Evolutionary conservation across 495 filamentous ascomycete genomes (phyloP).

Genomic region (Penicillium argentinense): DNA sequence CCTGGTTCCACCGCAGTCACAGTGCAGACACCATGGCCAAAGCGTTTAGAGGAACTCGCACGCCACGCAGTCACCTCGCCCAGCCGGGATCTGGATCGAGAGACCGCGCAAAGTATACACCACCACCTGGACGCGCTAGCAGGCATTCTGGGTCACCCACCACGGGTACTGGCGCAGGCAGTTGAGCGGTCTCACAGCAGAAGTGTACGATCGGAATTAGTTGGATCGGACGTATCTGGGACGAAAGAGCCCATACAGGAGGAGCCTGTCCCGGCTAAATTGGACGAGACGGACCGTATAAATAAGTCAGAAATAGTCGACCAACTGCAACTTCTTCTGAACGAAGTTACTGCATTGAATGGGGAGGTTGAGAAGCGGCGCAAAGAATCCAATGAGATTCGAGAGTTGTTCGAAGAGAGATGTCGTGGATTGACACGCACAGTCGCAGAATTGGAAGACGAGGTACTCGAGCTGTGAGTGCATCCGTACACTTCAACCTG

Average conservation of each 20-base stretch:
- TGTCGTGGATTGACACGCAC: constrained; percentile 24
- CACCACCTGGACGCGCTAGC: constrained; percentile 35
- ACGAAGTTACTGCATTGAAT: constrained; percentile 29
- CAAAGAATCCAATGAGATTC: constrained; percentile 34
- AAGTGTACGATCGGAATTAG: neutral
- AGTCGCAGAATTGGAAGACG: constrained; percentile 31
- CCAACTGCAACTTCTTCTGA: constrained; percentile 24
- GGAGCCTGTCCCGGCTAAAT: neutral
- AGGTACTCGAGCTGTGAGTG: constrained; percentile 36
- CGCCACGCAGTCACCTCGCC: constrained; percentile 17
- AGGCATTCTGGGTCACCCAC: constrained; percentile 27
- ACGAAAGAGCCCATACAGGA: neutral
- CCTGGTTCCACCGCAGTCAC: constrained; percentile 6
- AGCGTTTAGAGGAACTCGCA: constrained; percentile 29
- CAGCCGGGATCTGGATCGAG: constrained; percentile 4
- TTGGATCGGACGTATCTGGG: constrained; percentile 1
- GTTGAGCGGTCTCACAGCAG: neutral
- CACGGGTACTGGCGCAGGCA: constrained; percentile 19
- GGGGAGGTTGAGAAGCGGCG: constrained; percentile 29
- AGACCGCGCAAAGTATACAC: constrained; percentile 23
- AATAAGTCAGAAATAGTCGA: constrained; percentile 9
- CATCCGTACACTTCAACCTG: neutral
- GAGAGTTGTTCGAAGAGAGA: constrained; percentile 29
- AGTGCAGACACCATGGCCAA: constrained; percentile 11
- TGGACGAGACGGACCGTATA: neutral